Evolutionary conservation across 2,329 filamentous ascomycete genomes (phyloP), one percentile per base, ranked within the genome.

Genomic region (Hypoxylon rubiginosum): DNA sequence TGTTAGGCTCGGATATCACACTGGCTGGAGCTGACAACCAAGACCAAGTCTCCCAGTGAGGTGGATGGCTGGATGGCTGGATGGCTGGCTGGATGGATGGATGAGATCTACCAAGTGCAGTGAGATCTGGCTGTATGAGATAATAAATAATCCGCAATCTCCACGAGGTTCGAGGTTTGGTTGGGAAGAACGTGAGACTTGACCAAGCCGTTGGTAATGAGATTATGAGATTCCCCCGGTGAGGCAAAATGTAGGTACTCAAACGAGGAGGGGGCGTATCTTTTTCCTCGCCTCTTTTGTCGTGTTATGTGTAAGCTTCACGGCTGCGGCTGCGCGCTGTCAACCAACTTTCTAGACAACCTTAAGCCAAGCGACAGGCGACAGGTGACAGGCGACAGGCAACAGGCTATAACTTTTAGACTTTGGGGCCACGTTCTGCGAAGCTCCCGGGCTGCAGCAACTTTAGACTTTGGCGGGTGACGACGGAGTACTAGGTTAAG

Each of bases 151-250:
- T 17, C 32, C 48, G 50, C 45, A 26, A 56, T 28, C 59, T 34
- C 45, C 55, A 59, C 54, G 30, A 50, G 24, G 17, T n/a, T n/a
- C n/a, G n/a, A n/a, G n/a, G 4, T 11, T 34, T 41, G 59, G 26
- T 28, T 57, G 41, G 60, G 49, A 61, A 62, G 43, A 58, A 65
- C 53, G 65, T 57, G 62, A 62, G 57, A 39, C 52, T 55, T 39
- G 54, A 62, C 65, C 65, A 62, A 59, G 58, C 24, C 34, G 58
- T 61, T 65, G 61, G 65, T 51, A 56, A 43, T 17, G 17, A 43
- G 39, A 43, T 36, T 50, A 57, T 54, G 15, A 56, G 39, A 39
- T 54, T 46, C n/a, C 41, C 43, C 50, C 30, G 26, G 19, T 45
- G 58, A 55, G 59, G 54, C 59, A 43, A 66, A 66, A 43, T 6